Base-by-base conservation (phyloP, 1,284 basidiomycete species). In the Neonothopanus nambi region DNA sequence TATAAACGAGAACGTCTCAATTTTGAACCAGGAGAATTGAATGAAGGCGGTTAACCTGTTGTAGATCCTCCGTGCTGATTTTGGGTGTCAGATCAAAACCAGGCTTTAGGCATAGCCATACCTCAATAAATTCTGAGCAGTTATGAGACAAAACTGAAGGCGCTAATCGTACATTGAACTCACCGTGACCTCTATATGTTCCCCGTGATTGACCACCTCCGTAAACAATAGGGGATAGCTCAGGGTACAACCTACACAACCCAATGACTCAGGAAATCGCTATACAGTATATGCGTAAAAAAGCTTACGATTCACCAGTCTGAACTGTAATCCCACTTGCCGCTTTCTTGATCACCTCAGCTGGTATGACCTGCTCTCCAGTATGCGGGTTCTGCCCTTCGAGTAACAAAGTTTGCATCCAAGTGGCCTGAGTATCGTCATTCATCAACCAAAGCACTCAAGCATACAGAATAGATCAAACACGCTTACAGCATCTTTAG, bases 391-490 rank as follows among this genome's bases (percentile, higher is more conserved):
- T 56, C 13, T 54, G 50, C 12, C 66, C 66, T 12, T 56, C 41
- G 13, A 63, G 52, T 9, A 67, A 53, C 2, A 67, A 54, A 2
- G 55, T 60, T 45, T 66, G 63, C 18, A 67, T 60, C 62, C 60
- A 66, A 5, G 42, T 60, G 3, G 63, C 66, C 66, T 67, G 17
- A 11, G 11, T 5, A 28, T 28, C 5, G 5, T 28, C 26, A 37
- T n/a, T 40, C 15, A n/a, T 39, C 12, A 49, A 13, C 12, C 30
- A 52, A 39, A 23, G 35, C 9, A n/a, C 8, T 12, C 6, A 26
- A 17, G 7, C 2, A 12, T 28, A 11, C 21, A 42, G 15, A 37
- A 41, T 21, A 26, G 18, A 24, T 24, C 56, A 63, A 15, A 62
- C 58, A n/a, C n/a, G 13, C 50, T 30, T 42, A 66, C 67, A 58